Percentiles rank a stretch among this genome's conserved stretches.
Evolutionary conservation across 148 eudicot genomes (phyloP).

Genomic region (Vaccinium macrocarpon): DNA sequence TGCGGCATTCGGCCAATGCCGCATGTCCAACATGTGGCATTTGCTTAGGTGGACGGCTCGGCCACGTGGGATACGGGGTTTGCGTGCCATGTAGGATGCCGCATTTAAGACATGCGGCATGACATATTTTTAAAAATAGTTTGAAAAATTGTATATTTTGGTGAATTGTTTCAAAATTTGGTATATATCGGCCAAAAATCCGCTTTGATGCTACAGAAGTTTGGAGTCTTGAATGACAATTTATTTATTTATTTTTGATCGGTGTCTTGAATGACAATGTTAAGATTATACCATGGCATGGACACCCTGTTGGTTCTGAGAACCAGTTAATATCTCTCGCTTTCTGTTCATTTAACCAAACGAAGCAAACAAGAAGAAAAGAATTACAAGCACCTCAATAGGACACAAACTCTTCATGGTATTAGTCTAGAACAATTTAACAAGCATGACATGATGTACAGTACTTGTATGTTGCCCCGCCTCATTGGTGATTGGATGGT

Average conservation of each 20-base stretch:
- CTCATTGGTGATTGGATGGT: not conserved
- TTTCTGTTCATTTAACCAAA: not conserved
- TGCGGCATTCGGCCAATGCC: too few relatives aligned
- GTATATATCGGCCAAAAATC: too few relatives aligned
- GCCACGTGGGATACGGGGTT: too few relatives aligned
- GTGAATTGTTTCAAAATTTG: too few relatives aligned
- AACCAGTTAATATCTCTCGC: not conserved
- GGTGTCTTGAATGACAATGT: not conserved
- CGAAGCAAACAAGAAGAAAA: not conserved
- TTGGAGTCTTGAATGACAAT: not conserved
- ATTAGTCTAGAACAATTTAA: not conserved
- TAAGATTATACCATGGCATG: not conserved
- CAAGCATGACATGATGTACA: not conserved
- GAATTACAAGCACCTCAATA: not conserved
- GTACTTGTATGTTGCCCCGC: not conserved
- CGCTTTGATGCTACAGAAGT: conserved; percentile 4
- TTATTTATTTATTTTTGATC: too few relatives aligned
- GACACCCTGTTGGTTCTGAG: not conserved
- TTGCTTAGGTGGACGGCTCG: too few relatives aligned
- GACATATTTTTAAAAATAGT: too few relatives aligned
- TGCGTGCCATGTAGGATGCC: too few relatives aligned
- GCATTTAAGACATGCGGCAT: too few relatives aligned
- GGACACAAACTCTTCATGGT: not conserved
- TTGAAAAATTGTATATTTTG: too few relatives aligned
- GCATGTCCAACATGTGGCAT: too few relatives aligned